Conservation (phyloP, 805 yeast genomes). For the Alloascoidea hylecoeti region DNA sequence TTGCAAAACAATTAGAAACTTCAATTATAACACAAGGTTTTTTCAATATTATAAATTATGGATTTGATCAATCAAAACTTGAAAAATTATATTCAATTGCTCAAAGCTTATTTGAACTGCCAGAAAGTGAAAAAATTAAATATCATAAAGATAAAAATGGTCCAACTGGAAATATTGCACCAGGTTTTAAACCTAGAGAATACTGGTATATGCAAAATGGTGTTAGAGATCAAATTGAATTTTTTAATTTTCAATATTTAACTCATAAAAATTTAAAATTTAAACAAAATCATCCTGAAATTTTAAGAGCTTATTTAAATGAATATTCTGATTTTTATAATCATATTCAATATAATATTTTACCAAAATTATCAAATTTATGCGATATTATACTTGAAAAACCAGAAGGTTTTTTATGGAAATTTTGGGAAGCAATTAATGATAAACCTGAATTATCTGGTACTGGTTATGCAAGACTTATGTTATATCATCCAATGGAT, state of each 20-base stretch:
- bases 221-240: conserved; percentile 28
- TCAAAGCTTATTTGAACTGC: conserved; percentile 24
- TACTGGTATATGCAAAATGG: conserved; percentile 33
- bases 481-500: conserved; percentile 21
- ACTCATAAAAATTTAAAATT: conserved; percentile 19
- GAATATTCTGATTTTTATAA: conserved; percentile 27
- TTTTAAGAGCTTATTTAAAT: conserved; percentile 21
- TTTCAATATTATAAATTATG: conserved; percentile 27
- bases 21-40: conserved; percentile 29
- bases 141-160: conserved; percentile 22
- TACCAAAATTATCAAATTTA: conserved; percentile 21
- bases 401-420: conserved; percentile 29
- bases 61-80: conserved; percentile 19
- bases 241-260: conserved; percentile 27
- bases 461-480: conserved; percentile 23
- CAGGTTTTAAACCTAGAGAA: conserved; percentile 32
- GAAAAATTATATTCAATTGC: conserved; percentile 24
- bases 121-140: conserved; percentile 23
- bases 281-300: conserved; percentile 23
- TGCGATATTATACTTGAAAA: conserved; percentile 30
- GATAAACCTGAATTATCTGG: conserved; percentile 21
- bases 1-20: conserved; percentile 24
- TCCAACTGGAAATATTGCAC: conserved; percentile 27
- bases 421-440: conserved; percentile 15
- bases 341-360: conserved; percentile 21